Evolutionary conservation across 2,329 filamentous ascomycete genomes (phyloP), one percentile per base, ranked within the genome.

Genomic region (Nectriaceae sp.): DNA sequence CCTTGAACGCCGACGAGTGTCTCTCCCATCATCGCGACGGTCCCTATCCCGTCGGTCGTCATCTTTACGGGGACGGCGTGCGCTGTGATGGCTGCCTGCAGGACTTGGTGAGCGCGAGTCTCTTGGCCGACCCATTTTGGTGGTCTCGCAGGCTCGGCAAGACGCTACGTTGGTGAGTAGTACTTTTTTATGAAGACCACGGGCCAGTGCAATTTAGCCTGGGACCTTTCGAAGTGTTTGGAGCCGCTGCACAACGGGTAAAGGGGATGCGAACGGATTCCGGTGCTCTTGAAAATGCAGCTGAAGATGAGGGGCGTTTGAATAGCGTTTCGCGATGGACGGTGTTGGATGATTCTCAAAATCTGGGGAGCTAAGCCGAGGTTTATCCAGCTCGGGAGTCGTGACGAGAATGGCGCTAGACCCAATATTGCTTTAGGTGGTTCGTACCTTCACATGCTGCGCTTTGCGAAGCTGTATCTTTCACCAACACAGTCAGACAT

Each of bases 71-170:
- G 73, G 82, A 75, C 83, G 87, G 75, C 84, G 85, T 66, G 85
- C 83, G 72, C 84, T 85, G 72, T 82, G 80, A 69, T 88, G 85
- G 80, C 88, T 90, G 84, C 88, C 88, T 91, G 87, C 85, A 86
- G 88, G 88, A 85, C 87, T 90, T 89, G 89, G 89, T 92, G 89
- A 93, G 88, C 89, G 80, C 75, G 80, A 82, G 77, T 82, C 79
- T 79, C 77, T 82, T 74, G 75, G 80, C 73, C 80, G 80, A 82
- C 79, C 79, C 80, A 84, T 84, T 57, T 57, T 68, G 65, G 63
- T 63, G 65, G 65, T 68, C 66, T 70, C 67, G 67, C 62, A 65
- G 64, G 69, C 70, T 72, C 68, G 67, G 69, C 64, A 70, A 67
- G 65, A 69, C 33, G 19, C 18, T 39, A 65, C 66, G 67, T 63